Evolutionary conservation across 2,329 filamentous ascomycete genomes (phyloP).

Genomic region (Cordyceps militaris): DNA sequence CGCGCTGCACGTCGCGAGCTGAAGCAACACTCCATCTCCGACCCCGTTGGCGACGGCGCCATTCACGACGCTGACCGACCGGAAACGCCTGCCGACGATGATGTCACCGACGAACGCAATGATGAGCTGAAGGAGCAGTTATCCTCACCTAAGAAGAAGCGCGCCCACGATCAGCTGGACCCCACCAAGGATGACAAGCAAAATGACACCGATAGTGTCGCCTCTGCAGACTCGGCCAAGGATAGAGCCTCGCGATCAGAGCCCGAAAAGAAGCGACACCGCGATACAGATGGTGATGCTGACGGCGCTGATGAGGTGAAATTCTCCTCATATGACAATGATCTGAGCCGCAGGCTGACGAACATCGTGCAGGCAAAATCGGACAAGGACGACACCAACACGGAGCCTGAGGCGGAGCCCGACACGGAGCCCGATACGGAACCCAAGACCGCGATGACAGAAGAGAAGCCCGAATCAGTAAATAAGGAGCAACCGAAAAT

Average conservation of each 20-base stretch:
- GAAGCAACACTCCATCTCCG: conserved; percentile 57
- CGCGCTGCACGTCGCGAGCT: conserved; percentile 57
- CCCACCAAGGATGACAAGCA: conserved; percentile 35
- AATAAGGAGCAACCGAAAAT: conserved; percentile 30
- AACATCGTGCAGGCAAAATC: conserved; percentile 4
- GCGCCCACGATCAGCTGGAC: conserved; percentile 53
- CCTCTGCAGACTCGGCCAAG: conserved; percentile 39
- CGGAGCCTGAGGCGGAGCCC: not conserved
- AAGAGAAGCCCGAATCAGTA: conserved; percentile 13
- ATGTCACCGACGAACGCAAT: conserved; percentile 24
- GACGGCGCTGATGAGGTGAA: not conserved
- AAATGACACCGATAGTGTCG: conserved; percentile 36
- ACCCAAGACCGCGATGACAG: not conserved
- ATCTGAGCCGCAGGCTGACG: conserved; percentile 8
- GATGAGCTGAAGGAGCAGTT: conserved; percentile 41
- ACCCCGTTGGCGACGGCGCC: conserved; percentile 24
- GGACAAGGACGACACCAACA: not conserved
- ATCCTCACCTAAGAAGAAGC: conserved; percentile 60
- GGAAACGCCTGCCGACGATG: conserved; percentile 30
- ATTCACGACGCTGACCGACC: conserved; percentile 20
- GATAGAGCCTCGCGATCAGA: conserved; percentile 41
- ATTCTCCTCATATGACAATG: not conserved
- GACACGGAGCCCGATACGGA: not conserved
- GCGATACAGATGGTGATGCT: conserved; percentile 40
- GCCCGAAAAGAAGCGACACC: conserved; percentile 58